Evolutionary conservation across 2,329 filamentous ascomycete species (phyloP).

Genomic region (Calcarisporium arbuscula): DNA sequence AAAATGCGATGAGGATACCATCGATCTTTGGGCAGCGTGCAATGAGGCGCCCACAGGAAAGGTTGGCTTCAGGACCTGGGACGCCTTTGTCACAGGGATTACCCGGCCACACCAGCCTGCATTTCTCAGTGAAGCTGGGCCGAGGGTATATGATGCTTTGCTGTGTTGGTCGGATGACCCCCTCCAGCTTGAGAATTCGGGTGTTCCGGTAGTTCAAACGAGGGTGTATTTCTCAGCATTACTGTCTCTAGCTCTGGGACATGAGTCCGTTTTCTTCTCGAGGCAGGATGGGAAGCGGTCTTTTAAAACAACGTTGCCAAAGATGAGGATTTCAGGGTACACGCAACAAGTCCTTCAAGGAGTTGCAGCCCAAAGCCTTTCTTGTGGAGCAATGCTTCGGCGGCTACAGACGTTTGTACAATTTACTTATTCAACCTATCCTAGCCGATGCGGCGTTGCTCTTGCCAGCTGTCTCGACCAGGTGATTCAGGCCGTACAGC

Average conservation of each 20-base stretch:
- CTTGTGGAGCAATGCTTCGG: constrained; percentile 41
- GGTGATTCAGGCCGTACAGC: constrained; percentile 42
- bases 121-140: constrained; percentile 64
- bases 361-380: constrained; percentile 39
- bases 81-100: constrained; percentile 47
- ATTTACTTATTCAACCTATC: constrained; percentile 35
- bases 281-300: constrained; percentile 47
- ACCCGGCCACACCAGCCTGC: constrained; percentile 33
- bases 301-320: constrained; percentile 44
- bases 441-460: constrained; percentile 43
- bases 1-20: constrained; percentile 7
- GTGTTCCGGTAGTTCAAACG: constrained; percentile 38
- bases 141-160: constrained; percentile 59
- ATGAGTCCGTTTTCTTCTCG: constrained; percentile 64
- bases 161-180: constrained; percentile 36
- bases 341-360: constrained; percentile 42
- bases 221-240: constrained; percentile 50
- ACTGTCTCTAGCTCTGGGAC: constrained; percentile 60
- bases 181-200: constrained; percentile 28
- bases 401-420: constrained; percentile 41
- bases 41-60: constrained; percentile 24
- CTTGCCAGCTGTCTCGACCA: constrained; percentile 43
- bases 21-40: constrained; percentile 39
- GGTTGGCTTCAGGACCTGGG: constrained; percentile 64
- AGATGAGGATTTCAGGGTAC: constrained; percentile 50